Conservation (phyloP, 2,329 filamentous ascomycete genomes). For the Ophiostoma quercus region DNA sequence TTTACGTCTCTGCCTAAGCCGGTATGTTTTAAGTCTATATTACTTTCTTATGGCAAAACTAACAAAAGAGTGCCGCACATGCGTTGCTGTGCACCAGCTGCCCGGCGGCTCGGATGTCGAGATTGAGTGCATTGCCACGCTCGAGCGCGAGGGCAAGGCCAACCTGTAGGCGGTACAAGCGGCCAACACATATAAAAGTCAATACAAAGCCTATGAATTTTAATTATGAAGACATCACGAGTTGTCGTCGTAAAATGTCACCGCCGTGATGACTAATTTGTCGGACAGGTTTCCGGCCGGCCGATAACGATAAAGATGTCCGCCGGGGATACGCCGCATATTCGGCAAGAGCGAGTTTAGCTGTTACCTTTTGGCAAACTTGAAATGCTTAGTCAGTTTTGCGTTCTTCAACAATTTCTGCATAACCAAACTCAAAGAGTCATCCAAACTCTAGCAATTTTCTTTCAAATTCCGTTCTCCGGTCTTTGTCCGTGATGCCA, state of each 20-base stretch:
- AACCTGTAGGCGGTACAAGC: conserved; percentile 10
- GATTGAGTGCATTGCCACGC: conserved; percentile 57
- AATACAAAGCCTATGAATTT: too few relatives aligned
- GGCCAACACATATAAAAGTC: too few relatives aligned
- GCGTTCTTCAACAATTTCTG: neutral
- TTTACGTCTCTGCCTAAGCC: conserved; percentile 45
- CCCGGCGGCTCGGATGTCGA: conserved; percentile 67
- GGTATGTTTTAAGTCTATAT: conserved; percentile 29
- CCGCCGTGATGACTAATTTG: neutral
- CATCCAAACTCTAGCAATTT: neutral
- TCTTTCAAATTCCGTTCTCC: neutral
- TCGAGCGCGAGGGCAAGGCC: conserved; percentile 2
- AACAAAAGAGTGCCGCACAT: conserved; percentile 48
- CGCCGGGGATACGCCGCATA: neutral
- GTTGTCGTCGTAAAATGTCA: neutral
- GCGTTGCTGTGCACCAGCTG: conserved; percentile 68
- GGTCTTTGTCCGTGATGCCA: neutral
- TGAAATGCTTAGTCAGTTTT: neutral
- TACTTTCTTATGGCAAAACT: neutral
- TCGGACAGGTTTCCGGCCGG: neutral
- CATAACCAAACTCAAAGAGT: neutral
- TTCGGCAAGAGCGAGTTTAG: neutral
- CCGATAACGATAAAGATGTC: neutral
- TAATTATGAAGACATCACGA: too few relatives aligned
- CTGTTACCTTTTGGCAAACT: neutral